Evolutionary conservation across 2,329 filamentous ascomycete genomes (phyloP), one percentile per base, ranked within the genome.

Genomic region (Dactylellina haptotyla): DNA sequence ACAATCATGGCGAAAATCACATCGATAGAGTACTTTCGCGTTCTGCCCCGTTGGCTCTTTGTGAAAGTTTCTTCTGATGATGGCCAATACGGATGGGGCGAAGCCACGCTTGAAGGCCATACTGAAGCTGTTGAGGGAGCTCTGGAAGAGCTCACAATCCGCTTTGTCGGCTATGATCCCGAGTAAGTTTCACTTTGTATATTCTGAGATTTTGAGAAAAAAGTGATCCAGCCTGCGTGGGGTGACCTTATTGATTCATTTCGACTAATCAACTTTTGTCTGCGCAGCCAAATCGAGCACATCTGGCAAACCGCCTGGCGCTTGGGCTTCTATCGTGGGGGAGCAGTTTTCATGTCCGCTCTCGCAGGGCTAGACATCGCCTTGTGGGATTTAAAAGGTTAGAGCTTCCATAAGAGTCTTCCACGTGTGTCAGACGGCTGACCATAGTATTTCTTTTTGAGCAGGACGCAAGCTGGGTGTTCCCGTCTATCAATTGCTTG

Each of bases 261-360:
- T 30, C 26, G 45, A 39, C 50, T 39, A 37, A 32, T 48, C 50
- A 28, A 62, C 39, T 59, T 3, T 18, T 53, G 14, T 45, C 23
- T 53, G 43, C 30, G 30, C 48, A 90, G 88, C 78, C 87, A 92
- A 53, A 93, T 93, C 75, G 90, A 93, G 79, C 88, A 92, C 75
- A 89, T 93, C 67, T 93, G 91, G 91, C 90, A 92, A 79, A 84
- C 85, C 75, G 86, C 87, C 25, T 93, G 88, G 86, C 85, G 90
- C 43, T 83, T 86, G 43, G 87, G 87, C 0, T 94, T 93, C 80
- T 93, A 93, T 80, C 84, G 91, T 26, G 90, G 90, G 1, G 91
- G 90, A 0, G 89, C 90, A 0, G 90, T 93, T 8, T 89, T 93
- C 76, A 93, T 93, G 90, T 90, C 87, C 76, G 91, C 90, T 0